A percentile compares a stretch with the other conserved stretches of the same genome.
Conservation (phyloP, 176 grass and related monocot genomes). For the Aegilops umbellulata region DNA sequence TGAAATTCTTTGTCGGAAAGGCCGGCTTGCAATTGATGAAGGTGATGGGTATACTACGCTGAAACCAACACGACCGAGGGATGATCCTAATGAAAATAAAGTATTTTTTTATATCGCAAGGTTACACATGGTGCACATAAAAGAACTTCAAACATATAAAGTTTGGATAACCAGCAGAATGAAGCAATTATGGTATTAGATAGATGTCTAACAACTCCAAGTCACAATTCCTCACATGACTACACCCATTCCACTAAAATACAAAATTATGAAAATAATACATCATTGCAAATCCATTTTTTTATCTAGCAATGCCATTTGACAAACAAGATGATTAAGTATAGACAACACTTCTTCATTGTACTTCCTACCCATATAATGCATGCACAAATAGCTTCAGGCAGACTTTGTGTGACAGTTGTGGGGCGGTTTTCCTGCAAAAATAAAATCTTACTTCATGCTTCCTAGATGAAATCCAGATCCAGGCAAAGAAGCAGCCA, state of each 20-base stretch:
- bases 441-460: conserved; percentile 15
- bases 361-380: conserved; percentile 25
- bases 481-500: not conserved
- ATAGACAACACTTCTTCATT: not conserved
- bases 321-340: not conserved
- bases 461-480: not conserved
- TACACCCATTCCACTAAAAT: not conserved
- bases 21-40: not conserved
- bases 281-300: not conserved
- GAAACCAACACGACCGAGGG: not conserved
- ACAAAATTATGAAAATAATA: not conserved
- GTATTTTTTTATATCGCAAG: not conserved
- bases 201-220: not conserved
- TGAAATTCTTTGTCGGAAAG: not conserved
- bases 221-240: not conserved
- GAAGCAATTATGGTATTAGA: not conserved
- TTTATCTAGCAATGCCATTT: not conserved
- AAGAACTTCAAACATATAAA: not conserved
- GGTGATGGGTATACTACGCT: not conserved
- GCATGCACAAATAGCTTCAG: conserved; percentile 42
- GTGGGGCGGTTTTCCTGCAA: conserved; percentile 31
- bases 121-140: not conserved
- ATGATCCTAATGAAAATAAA: not conserved
- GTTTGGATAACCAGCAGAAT: not conserved
- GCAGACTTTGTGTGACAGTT: conserved; percentile 12